Evolutionary conservation across 495 filamentous ascomycete species (phyloP).

Genomic region (Hypomontagnella submonticulosa): DNA sequence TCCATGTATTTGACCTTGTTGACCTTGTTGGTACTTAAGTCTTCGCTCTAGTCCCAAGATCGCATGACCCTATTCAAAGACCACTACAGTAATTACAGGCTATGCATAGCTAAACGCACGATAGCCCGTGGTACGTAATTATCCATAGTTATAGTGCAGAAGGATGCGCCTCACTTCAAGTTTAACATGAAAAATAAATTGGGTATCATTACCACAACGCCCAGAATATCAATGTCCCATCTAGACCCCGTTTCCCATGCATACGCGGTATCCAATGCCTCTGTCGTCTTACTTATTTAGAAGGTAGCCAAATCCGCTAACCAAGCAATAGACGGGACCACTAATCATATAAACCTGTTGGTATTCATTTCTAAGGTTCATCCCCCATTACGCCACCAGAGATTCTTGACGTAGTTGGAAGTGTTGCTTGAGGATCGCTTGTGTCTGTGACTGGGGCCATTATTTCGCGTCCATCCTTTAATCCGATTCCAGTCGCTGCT

Average conservation of each 20-base stretch:
- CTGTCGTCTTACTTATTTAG: no score
- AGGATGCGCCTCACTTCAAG: no score
- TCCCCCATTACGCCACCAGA: not conserved
- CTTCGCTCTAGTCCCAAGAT: no score
- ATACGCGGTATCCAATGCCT: not conserved
- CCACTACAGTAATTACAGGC: no score
- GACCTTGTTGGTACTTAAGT: no score
- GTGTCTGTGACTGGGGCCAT: not conserved
- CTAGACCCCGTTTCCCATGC: constrained; percentile 2
- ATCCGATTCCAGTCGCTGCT: not conserved
- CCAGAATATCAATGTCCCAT: not conserved
- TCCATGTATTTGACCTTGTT: no score
- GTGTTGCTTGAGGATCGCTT: not conserved
- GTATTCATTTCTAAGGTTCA: not conserved
- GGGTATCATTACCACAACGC: constrained; percentile 29
- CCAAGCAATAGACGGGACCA: not conserved
- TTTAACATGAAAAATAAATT: constrained; percentile 4
- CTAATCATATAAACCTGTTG: not conserved
- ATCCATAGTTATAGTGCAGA: no score
- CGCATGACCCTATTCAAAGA: no score
- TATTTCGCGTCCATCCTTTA: constrained; percentile 3
- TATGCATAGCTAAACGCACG: no score
- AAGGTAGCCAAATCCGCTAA: no score
- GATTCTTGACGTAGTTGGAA: not conserved
- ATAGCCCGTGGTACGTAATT: no score